A percentile compares a stretch with the other conserved stretches of the same genome.
phyloP scores from a whole-genome alignment of 1,284 basidiomycete species.

The Ustilago hordei region DNA sequence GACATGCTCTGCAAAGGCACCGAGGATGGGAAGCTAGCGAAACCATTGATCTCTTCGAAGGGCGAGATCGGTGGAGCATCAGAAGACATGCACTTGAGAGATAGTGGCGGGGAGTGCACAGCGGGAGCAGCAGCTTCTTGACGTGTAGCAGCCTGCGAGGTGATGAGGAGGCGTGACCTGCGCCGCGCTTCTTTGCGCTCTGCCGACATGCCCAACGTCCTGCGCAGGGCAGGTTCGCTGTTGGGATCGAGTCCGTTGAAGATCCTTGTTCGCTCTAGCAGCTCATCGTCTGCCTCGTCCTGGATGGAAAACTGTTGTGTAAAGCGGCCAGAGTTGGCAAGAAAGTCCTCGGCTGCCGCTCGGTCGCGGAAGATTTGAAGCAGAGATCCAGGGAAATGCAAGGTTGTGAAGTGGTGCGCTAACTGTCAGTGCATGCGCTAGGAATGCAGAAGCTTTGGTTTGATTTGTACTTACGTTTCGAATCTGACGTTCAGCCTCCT shows the following conservation, averaged over 20 bases:
- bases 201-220: slow-evolving; percentile 18
- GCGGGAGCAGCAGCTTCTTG: slow-evolving; percentile 3
- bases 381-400: slow-evolving; percentile 48
- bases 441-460: background rate
- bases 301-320: slow-evolving; percentile 1
- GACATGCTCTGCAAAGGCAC: slow-evolving; percentile 22
- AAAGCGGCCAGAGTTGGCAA: slow-evolving; percentile 22
- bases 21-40: slow-evolving; percentile 9
- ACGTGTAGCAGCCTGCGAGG: slow-evolving; percentile 12
- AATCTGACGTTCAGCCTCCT: slow-evolving; percentile 46
- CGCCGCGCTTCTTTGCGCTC: slow-evolving; percentile 43
- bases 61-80: slow-evolving; percentile 14
- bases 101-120: slow-evolving; percentile 22
- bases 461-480: slow-evolving; percentile 30
- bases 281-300: slow-evolving; percentile 37
- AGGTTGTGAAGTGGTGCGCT: background rate
- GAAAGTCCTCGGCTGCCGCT: slow-evolving; percentile 35
- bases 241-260: slow-evolving; percentile 35
- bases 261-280: slow-evolving; percentile 36
- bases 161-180: slow-evolving; percentile 25
- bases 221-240: slow-evolving; percentile 26
- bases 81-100: slow-evolving; percentile 8
- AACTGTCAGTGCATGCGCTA: background rate
- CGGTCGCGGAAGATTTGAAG: slow-evolving; percentile 37
- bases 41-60: slow-evolving; percentile 29